These are phyloP conservation scores for Clathrus columnatus DNA, from an alignment of 768 basidiomycete genomes.

Conservation along the genomic window DNA sequence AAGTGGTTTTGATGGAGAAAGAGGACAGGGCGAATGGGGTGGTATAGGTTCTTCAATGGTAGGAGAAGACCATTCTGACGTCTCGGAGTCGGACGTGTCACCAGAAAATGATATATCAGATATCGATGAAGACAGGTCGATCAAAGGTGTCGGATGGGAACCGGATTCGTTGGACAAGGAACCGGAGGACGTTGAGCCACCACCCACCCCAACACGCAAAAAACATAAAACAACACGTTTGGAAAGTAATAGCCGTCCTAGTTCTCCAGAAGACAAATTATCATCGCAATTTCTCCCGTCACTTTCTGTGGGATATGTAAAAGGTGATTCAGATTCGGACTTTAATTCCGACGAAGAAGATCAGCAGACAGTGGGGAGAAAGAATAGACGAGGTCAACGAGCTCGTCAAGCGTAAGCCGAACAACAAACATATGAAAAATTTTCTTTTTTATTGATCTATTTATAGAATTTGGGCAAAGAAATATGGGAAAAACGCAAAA, in stretches of 20 bases:
- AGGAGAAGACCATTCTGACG: slow-evolving; percentile 17
- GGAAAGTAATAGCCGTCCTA: slow-evolving; percentile 11
- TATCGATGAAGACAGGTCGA: slow-evolving; percentile 22
- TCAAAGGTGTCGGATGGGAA: slow-evolving; percentile 20
- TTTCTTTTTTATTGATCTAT: too few relatives aligned
- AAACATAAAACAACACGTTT: slow-evolving; percentile 14
- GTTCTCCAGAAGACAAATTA: slow-evolving; percentile 12
- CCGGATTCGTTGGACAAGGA: slow-evolving; percentile 28
- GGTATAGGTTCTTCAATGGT: not conserved
- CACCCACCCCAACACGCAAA: slow-evolving; percentile 5
- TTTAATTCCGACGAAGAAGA: slow-evolving; percentile 52
- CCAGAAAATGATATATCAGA: slow-evolving; percentile 13
- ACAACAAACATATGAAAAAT: too few relatives aligned
- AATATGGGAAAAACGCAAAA: slow-evolving; percentile 84
- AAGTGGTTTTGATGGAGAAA: not conserved
- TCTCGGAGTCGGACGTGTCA: slow-evolving; percentile 13
- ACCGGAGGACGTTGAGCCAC: slow-evolving; percentile 15
- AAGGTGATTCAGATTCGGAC: slow-evolving; percentile 74
- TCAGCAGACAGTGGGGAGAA: slow-evolving; percentile 49
- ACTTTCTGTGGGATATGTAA: slow-evolving; percentile 75
- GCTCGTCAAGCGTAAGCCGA: slow-evolving; percentile 91
- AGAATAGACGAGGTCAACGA: slow-evolving; percentile 87
- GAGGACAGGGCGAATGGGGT: not conserved
- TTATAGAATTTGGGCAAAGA: slow-evolving; percentile 93
- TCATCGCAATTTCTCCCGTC: slow-evolving; percentile 76